These are phyloP conservation scores for Mucuna pruriens DNA, from an alignment of 306 rosid species.

Conservation along the genomic window DNA sequence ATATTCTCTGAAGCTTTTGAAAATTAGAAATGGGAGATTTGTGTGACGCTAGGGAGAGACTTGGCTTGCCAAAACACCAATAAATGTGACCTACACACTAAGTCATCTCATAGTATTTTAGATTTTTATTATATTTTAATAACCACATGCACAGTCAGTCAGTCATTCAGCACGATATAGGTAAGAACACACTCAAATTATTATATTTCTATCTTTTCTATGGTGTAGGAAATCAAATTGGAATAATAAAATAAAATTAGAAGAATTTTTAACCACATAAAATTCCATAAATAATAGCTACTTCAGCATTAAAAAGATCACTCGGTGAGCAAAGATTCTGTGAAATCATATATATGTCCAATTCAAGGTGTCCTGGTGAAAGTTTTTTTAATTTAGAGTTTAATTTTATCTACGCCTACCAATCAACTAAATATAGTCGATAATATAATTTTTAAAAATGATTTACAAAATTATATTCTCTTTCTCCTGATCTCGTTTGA, in stretches of 20 bases:
- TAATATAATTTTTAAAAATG: too few species aligned
- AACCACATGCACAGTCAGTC: too few species aligned
- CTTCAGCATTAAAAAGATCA: background rate
- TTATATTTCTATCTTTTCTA: background rate
- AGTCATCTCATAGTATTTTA: background rate
- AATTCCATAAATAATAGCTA: background rate
- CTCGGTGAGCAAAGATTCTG: background rate
- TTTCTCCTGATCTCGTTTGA: too few species aligned
- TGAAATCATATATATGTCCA: background rate
- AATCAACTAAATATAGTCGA: too few species aligned
- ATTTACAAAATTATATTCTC: too few species aligned
- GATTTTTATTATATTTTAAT: background rate
- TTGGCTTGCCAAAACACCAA: background rate
- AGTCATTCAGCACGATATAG: too few species aligned
- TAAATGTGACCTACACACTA: background rate
- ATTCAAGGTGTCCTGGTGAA: background rate
- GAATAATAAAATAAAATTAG: background rate
- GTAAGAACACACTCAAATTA: background rate
- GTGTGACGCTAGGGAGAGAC: background rate
- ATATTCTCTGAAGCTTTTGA: background rate
- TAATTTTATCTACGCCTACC: too few species aligned
- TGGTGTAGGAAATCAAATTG: background rate
- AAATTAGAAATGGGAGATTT: background rate
- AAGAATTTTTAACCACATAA: conserved; percentile 1
- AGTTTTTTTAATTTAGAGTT: background rate